phyloP scores from a whole-genome alignment of 2,329 filamentous ascomycete genomes.

The Colletotrichum tanaceti region DNA sequence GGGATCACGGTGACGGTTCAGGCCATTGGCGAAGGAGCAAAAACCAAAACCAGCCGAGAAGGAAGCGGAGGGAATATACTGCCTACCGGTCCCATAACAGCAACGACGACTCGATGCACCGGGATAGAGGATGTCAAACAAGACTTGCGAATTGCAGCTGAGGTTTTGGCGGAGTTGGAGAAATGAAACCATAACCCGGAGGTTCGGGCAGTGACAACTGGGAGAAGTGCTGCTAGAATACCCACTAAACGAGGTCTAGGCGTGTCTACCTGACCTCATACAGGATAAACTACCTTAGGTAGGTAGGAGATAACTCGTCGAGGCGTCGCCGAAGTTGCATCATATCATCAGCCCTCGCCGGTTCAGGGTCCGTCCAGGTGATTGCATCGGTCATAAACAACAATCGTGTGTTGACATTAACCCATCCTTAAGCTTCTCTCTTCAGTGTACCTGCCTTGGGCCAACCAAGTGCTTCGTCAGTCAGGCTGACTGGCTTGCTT shows the following conservation, averaged over 20 bases:
- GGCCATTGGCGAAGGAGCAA: background rate
- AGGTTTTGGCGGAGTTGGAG: conserved; percentile 11
- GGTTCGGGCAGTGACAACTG: conserved; percentile 11
- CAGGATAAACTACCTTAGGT: conserved; percentile 25
- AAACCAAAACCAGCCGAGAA: background rate
- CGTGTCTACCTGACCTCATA: conserved; percentile 31
- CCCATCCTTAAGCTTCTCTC: background rate
- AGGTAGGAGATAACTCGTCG: too few relatives aligned
- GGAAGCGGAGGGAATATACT: conserved; percentile 16
- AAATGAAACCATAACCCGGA: background rate
- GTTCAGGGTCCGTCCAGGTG: conserved; percentile 14
- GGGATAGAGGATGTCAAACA: conserved; percentile 25
- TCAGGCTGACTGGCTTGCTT: too few relatives aligned
- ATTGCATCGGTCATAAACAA: background rate
- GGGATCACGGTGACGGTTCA: background rate
- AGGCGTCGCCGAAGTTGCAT: conserved; percentile 23
- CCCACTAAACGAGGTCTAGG: conserved; percentile 19
- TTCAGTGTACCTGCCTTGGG: background rate
- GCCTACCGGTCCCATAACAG: background rate
- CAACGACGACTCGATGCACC: background rate
- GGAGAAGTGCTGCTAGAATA: conserved; percentile 13
- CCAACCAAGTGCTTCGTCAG: background rate
- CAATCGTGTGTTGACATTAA: background rate
- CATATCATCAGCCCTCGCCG: conserved; percentile 6
- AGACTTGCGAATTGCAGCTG: background rate